phyloP scores from a whole-genome alignment of 495 filamentous ascomycete species.

The Annulohypoxylon moriforme region DNA sequence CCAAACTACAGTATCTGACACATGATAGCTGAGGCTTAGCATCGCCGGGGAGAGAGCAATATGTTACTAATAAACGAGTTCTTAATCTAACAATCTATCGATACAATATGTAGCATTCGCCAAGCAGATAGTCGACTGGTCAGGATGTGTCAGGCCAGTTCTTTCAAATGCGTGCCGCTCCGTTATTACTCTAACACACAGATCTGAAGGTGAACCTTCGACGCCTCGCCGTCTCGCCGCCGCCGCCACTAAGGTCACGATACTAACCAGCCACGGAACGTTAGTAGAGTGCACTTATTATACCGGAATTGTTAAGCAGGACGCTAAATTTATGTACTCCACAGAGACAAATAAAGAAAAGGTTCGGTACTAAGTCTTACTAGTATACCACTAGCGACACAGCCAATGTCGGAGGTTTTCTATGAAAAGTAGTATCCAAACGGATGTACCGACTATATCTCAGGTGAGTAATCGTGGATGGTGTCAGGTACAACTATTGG shows the following conservation, averaged over 20 bases:
- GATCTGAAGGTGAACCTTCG: conserved; percentile 25
- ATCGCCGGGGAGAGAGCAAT: conserved; percentile 5
- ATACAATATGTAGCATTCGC: conserved; percentile 25
- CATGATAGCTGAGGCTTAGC: conserved; percentile 14
- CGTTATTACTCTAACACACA: conserved; percentile 19
- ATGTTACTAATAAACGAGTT: conserved; percentile 21
- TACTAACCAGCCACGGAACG: conserved; percentile 2
- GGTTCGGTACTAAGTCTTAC: conserved; percentile 21
- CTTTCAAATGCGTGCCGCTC: conserved; percentile 28
- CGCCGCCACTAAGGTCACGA: not conserved
- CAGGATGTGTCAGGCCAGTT: conserved; percentile 23
- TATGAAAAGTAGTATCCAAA: not conserved
- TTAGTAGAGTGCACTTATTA: not conserved
- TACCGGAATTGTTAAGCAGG: not conserved
- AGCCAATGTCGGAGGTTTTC: conserved; percentile 14
- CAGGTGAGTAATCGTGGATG: conserved; percentile 13
- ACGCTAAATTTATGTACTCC: conserved; percentile 34
- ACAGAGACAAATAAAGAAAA: conserved; percentile 22
- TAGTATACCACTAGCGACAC: conserved; percentile 28
- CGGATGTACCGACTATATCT: conserved; percentile 28
- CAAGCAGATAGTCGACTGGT: conserved; percentile 30
- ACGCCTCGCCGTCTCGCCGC: not conserved
- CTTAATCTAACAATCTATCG: conserved; percentile 22
- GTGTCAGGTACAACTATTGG: conserved; percentile 15
- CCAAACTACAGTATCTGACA: conserved; percentile 31